Base-by-base conservation (phyloP, 2,329 filamentous ascomycete species). In the Zymoseptoria pseudotritici region DNA sequence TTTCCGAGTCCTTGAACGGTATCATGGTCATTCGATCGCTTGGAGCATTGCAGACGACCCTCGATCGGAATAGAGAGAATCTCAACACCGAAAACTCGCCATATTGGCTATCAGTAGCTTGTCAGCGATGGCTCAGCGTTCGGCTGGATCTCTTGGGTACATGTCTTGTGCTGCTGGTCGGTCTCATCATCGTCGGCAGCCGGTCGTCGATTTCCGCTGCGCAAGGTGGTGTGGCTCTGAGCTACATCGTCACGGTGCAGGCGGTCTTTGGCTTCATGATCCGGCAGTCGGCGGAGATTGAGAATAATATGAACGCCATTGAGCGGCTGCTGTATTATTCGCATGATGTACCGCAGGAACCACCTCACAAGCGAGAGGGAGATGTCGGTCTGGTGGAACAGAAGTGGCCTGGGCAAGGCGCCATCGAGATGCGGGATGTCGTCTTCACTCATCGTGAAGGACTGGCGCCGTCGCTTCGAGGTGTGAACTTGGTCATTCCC, bases 371-470 rank as follows among this genome's bases (percentile, higher is more conserved):
- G 1, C 78, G 82, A 0, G 54, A 42, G 20, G 46, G 36, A 3
- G 26, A 52, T 9, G 29, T 36, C 19, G 20, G 53, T 21, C 80
- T 87, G 0, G 74, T 80, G 5, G 85, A 87, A 17, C 4, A 17
- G 36, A 13, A 46, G 70, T 97, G 93, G 93, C 93, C 93, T 8
- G 85, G 82, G 59, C 79, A 88, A 69, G 92, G 93, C 42, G 82
- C 85, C 0, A 88, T 97, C 10, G 86, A 94, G 69, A 96, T 97
- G 71, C 81, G 87, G 62, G 80, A 87, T 65, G 96, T 96, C 76
- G 88, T 87, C 46, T 96, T 92, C 2, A 83, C 90, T 53, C 97
- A 97, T 73, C 84, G 91, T 57, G 78, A 84, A 54, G 91, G 95
- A 67, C 82, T 97, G 13, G 91, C 92, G 36, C 87, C 87, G 78